phyloP scores from a whole-genome alignment of 176 grass and related monocot genomes.

The Aegilops tauschii region DNA sequence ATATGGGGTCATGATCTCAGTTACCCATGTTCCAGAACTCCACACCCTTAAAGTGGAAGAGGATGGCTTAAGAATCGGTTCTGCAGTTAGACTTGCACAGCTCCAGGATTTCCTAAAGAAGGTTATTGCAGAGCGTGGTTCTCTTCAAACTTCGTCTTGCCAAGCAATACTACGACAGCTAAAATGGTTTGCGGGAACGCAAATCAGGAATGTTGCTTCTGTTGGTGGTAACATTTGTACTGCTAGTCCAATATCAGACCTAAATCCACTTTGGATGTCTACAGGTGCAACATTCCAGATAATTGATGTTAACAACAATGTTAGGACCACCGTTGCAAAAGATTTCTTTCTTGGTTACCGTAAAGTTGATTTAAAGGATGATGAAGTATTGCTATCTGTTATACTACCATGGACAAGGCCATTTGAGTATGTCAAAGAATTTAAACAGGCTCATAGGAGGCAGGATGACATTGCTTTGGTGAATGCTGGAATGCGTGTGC shows the following conservation, averaged over 20 bases:
- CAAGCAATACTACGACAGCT: slow-evolving; percentile 73
- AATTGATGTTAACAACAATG: slow-evolving; percentile 60
- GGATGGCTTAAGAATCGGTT: slow-evolving; percentile 78
- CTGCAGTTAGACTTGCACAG: slow-evolving; percentile 67
- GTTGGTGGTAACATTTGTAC: slow-evolving; percentile 98
- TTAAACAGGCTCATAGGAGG: slow-evolving; percentile 93
- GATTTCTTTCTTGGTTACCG: slow-evolving; percentile 95
- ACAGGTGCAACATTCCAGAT: slow-evolving; percentile 69
- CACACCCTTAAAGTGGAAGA: slow-evolving; percentile 57
- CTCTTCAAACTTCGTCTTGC: slow-evolving; percentile 72
- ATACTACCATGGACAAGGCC: slow-evolving; percentile 80
- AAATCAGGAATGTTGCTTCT: slow-evolving; percentile 95
- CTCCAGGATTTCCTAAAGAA: slow-evolving; percentile 69
- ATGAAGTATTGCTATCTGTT: slow-evolving; percentile 82
- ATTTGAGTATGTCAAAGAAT: slow-evolving; percentile 94
- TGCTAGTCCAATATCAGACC: slow-evolving; percentile 96
- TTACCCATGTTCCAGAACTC: slow-evolving; percentile 85
- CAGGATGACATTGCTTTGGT: slow-evolving; percentile 98
- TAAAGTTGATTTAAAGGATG: slow-evolving; percentile 68
- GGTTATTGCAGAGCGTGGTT: slow-evolving; percentile 42
- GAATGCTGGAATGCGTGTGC: slow-evolving; percentile 81
- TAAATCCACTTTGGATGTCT: slow-evolving; percentile 97
- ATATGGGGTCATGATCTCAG: slow-evolving; percentile 64
- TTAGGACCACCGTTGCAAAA: slow-evolving; percentile 58
- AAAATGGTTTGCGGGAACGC: slow-evolving; percentile 96